Evolutionary conservation across 2,329 filamentous ascomycete species (phyloP).

Genomic region (Aspergillus felis): DNA sequence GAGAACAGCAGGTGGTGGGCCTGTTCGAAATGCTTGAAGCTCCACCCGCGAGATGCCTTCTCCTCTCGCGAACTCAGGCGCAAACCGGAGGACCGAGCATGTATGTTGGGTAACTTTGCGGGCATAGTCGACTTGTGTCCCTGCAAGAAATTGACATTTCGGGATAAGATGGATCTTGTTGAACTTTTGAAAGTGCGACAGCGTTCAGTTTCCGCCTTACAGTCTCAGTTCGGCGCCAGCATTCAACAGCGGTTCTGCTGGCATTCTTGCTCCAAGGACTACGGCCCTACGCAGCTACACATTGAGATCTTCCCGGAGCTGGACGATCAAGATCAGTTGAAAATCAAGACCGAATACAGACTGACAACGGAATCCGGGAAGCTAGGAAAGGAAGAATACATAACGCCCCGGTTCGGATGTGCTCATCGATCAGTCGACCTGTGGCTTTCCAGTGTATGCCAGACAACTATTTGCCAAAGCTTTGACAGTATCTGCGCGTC

Average conservation of each 20-base stretch:
- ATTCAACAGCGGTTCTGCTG: constrained; percentile 32
- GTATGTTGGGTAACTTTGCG: constrained; percentile 31
- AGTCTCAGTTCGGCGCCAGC: constrained; percentile 25
- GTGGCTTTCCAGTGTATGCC: constrained; percentile 38
- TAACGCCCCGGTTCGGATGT: constrained; percentile 39
- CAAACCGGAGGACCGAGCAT: constrained; percentile 29
- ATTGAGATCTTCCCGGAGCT: constrained; percentile 35
- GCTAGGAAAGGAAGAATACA: constrained; percentile 35
- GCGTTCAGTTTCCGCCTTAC: constrained; percentile 22
- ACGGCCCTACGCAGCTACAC: constrained; percentile 32
- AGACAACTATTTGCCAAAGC: constrained; percentile 33
- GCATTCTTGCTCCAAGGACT: constrained; percentile 35
- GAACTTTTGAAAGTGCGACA: constrained; percentile 31
- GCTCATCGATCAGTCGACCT: constrained; percentile 38
- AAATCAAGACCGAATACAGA: constrained; percentile 36
- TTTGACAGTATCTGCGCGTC: constrained; percentile 32
- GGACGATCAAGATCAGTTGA: constrained; percentile 27
- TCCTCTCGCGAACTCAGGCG: constrained; percentile 30
- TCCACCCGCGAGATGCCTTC: constrained; percentile 35
- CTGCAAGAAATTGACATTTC: constrained; percentile 39
- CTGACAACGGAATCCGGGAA: constrained; percentile 31
- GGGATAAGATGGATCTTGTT: constrained; percentile 33
- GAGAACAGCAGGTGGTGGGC: constrained; percentile 33
- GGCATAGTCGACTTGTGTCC: constrained; percentile 39
- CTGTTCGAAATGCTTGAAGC: constrained; percentile 37